phyloP scores from a whole-genome alignment of 768 basidiomycete species.

The Lactarius hatsudake region DNA sequence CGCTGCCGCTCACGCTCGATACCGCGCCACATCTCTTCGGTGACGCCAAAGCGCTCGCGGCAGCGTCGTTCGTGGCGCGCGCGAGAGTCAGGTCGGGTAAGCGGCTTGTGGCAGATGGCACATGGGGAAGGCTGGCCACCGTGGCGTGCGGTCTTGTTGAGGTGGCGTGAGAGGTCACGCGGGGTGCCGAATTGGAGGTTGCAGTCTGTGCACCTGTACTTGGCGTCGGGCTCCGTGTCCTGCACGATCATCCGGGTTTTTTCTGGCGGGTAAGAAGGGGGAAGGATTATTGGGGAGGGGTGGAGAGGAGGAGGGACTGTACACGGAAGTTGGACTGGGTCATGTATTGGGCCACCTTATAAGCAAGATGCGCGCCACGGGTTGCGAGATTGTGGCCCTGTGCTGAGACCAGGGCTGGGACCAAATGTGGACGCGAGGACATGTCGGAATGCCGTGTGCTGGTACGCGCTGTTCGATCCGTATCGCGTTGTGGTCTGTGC shows the following conservation, averaged over 20 bases:
- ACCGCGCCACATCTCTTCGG: constrained; percentile 26
- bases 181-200: constrained; percentile 26
- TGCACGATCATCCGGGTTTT: constrained; percentile 14
- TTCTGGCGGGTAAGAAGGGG: background rate
- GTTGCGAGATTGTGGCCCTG: constrained; percentile 22
- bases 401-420: constrained; percentile 6
- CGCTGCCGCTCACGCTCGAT: constrained; percentile 24
- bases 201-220: constrained; percentile 23
- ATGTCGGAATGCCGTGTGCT: constrained; percentile 19
- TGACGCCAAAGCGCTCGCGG: constrained; percentile 26
- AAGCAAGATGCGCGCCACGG: constrained; percentile 26
- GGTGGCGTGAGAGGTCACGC: constrained; percentile 23
- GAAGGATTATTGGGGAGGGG: background rate
- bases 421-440: background rate
- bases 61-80: constrained; percentile 25
- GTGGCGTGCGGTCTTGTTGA: constrained; percentile 22
- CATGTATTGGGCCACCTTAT: constrained; percentile 13
- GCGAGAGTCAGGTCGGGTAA: constrained; percentile 23
- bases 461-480: constrained; percentile 19
- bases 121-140: constrained; percentile 23
- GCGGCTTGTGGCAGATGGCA: constrained; percentile 23
- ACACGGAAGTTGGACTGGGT: constrained; percentile 13
- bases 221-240: constrained; percentile 18
- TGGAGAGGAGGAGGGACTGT: background rate
- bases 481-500: constrained; percentile 20